Base-by-base conservation (phyloP, 768 basidiomycete genomes). In the Psilocybe azurescens region DNA sequence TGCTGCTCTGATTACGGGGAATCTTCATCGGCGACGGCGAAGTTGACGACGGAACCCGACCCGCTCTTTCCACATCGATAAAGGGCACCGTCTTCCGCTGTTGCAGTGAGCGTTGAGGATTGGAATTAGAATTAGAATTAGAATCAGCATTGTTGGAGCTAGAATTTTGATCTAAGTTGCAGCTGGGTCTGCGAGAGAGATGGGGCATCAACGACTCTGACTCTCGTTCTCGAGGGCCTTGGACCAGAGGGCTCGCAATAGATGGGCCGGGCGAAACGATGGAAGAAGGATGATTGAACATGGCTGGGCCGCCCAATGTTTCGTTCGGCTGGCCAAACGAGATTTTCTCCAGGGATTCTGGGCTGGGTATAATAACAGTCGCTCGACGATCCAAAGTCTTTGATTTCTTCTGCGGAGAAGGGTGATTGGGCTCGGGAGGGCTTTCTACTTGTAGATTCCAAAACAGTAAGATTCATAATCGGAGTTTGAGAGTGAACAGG, bases 21-120 rank as follows among this genome's bases (percentile, higher is more conserved):
- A 62, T 44, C 59, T 84, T 86, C 77, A 88, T 80, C 0, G 86
- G 87, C 2, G 83, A 83, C 4, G 82, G 82, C 2, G 83, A 81
- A 24, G 70, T 79, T 6, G 89, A 91, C 1, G 89, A 91, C 0
- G 88, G 88, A 36, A 90, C 79, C 4, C 70, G 80, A 64, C 69
- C 64, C 61, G 65, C 69, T 59, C 65, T 41, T 24, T 60, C 30
- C 33, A 47, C 33, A 16, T 64, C 54, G 29, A 63, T 30, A 11
- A 52, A 49, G 13, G 46, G 51, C 5, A 60, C 33, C 20, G 57
- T 61, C 33, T 29, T 41, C 24, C 18, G 53, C 5, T 50, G 24
- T 28, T 29, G 60, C 24, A 49, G 32, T 13, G 46, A 2, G 33
- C 46, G 36, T 10, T 5, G 44, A 9, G 54, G 4, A 56, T 56